A percentile compares a stretch with the other conserved stretches of the same genome.
These are phyloP conservation scores for Haplosporangium gracile DNA, from an alignment of 192 early-diverging fungal genomes.

Conservation along the genomic window DNA sequence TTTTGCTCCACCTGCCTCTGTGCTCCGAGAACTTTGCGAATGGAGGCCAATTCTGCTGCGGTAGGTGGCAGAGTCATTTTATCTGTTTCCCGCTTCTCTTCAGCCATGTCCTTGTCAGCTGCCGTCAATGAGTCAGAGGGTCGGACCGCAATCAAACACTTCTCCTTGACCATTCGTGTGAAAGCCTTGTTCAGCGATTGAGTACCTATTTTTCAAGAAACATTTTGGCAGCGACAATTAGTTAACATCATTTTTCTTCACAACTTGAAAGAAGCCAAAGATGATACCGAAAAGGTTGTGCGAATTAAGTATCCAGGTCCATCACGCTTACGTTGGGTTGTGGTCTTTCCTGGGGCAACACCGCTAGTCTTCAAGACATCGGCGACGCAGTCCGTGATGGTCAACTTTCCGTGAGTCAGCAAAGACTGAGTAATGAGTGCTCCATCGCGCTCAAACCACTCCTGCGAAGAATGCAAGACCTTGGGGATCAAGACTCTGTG, in stretches of 20 bases:
- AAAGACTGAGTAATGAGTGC: constrained; percentile 32
- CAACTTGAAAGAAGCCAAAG: no score
- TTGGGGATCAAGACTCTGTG: constrained; percentile 69
- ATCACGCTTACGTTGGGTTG: constrained; percentile 24
- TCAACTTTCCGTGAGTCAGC: constrained; percentile 61
- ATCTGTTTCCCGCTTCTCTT: constrained; percentile 68
- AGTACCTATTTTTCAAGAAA: background rate
- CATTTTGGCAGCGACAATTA: background rate
- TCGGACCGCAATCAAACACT: constrained; percentile 71
- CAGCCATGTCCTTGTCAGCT: constrained; percentile 71
- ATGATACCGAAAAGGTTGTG: constrained; percentile 14
- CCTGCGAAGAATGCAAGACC: constrained; percentile 65
- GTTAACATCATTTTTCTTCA: background rate
- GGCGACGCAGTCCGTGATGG: constrained; percentile 55
- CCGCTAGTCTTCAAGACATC: constrained; percentile 41
- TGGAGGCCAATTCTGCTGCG: constrained; percentile 69
- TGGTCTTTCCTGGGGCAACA: constrained; percentile 24
- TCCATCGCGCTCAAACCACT: constrained; percentile 72
- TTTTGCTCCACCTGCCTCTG: constrained; percentile 62
- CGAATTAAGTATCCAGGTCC: constrained; percentile 13
- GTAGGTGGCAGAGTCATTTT: constrained; percentile 70
- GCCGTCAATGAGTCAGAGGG: constrained; percentile 71
- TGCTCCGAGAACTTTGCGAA: constrained; percentile 61
- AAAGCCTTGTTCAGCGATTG: constrained; percentile 52
- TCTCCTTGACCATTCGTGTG: constrained; percentile 69